phyloP scores from a whole-genome alignment of 192 early-diverging fungal genomes.

The Linnemannia schmuckeri region DNA sequence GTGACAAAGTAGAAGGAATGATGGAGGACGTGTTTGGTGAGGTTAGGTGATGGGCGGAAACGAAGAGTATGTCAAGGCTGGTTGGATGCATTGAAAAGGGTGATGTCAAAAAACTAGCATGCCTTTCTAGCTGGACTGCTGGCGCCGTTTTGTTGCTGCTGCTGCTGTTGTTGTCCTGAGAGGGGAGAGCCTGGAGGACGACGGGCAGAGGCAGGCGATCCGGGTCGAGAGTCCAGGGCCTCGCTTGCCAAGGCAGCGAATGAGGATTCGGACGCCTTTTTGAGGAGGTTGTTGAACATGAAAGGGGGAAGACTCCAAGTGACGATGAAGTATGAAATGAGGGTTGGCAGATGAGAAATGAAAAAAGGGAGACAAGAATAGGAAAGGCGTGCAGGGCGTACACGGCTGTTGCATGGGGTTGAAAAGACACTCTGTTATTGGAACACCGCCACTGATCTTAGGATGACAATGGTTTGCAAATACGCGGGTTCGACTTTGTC shows the following conservation, averaged over 20 bases:
- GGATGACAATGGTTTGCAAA: neutral
- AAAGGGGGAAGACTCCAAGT: neutral
- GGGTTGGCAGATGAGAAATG: neutral
- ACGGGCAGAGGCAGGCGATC: constrained; percentile 37
- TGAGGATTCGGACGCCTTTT: constrained; percentile 55
- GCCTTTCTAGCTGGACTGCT: constrained; percentile 40
- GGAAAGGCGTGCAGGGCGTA: no score
- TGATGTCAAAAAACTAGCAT: constrained; percentile 1
- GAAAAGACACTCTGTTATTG: neutral
- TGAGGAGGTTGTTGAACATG: constrained; percentile 58
- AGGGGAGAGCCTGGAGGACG: constrained; percentile 46
- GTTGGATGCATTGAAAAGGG: neutral
- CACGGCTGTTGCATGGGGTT: neutral
- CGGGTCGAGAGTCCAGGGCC: constrained; percentile 50
- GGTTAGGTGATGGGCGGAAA: neutral
- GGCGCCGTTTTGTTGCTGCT: constrained; percentile 20
- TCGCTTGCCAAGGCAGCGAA: constrained; percentile 54
- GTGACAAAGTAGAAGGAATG: neutral
- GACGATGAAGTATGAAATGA: neutral
- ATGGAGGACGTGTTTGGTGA: neutral
- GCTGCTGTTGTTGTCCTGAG: constrained; percentile 22
- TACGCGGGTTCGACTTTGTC: neutral
- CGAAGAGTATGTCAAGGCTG: neutral
- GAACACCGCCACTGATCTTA: neutral
- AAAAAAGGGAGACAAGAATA: neutral